Evolutionary conservation across 2,329 filamentous ascomycete genomes (phyloP).

Genomic region (Cephalotrichum gorgonifer): DNA sequence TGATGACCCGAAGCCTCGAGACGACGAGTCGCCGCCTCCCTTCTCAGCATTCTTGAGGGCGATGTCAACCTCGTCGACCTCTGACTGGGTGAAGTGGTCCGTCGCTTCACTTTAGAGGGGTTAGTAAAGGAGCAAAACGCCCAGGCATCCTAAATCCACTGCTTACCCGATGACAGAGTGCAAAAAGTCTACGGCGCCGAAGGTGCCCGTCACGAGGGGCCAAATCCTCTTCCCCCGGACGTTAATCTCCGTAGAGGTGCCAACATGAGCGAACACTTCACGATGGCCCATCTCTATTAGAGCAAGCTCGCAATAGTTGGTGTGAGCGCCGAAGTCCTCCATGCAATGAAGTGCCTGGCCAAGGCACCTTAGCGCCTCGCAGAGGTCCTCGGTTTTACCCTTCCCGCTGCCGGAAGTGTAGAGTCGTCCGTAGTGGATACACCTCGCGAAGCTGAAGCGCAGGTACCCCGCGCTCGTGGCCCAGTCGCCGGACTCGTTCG

Average conservation of each 20-base stretch:
- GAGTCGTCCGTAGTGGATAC: slow-evolving; percentile 67
- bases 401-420: slow-evolving; percentile 55
- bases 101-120: slow-evolving; percentile 47
- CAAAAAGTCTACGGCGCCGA: slow-evolving; percentile 75
- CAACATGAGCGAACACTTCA: slow-evolving; percentile 65
- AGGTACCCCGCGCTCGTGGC: slow-evolving; percentile 84
- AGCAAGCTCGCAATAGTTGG: slow-evolving; percentile 72
- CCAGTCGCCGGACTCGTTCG: slow-evolving; percentile 80
- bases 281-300: slow-evolving; percentile 60
- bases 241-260: slow-evolving; percentile 54
- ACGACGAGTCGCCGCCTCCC: slow-evolving; percentile 13
- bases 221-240: slow-evolving; percentile 52
- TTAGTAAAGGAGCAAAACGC: slow-evolving; percentile 13
- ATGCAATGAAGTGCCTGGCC: slow-evolving; percentile 69
- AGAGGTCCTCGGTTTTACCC: slow-evolving; percentile 68
- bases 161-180: slow-evolving; percentile 65
- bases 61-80: slow-evolving; percentile 70
- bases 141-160: slow-evolving; percentile 56
- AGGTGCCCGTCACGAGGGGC: slow-evolving; percentile 64
- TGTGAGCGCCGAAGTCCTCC: slow-evolving; percentile 73
- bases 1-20: slow-evolving; percentile 16
- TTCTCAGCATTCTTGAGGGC: slow-evolving; percentile 61
- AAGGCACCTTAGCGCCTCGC: slow-evolving; percentile 65
- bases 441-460: slow-evolving; percentile 61
- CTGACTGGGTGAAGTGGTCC: slow-evolving; percentile 76